Evolutionary conservation across 2,329 filamentous ascomycete genomes (phyloP).

Genomic region (Fonsecaea erecta): DNA sequence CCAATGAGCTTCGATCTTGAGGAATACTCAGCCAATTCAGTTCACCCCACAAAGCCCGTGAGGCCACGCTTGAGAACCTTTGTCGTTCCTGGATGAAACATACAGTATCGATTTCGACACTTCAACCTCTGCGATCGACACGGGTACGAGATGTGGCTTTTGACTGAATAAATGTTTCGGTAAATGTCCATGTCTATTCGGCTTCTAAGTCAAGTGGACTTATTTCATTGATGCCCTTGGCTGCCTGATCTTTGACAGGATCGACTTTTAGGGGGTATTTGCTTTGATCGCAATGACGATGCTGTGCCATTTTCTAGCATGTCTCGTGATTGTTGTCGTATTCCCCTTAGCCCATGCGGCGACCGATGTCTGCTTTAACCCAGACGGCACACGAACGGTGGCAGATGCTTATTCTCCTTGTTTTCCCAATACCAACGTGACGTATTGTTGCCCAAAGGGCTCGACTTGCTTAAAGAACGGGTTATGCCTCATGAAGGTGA

Average conservation of each 20-base stretch:
- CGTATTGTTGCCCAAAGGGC: conserved; percentile 8
- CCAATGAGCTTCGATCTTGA: not conserved
- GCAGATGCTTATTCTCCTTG: conserved; percentile 4
- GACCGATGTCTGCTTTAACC: conserved; percentile 8
- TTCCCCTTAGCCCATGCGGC: not conserved
- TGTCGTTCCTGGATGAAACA: not conserved
- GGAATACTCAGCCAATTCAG: not conserved
- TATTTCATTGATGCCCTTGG: not conserved
- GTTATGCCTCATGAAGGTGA: conserved; percentile 6
- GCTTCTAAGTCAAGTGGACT: not conserved
- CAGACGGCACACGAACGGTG: conserved; percentile 11
- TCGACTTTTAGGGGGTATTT: not conserved
- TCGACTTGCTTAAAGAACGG: conserved; percentile 18
- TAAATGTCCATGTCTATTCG: not conserved
- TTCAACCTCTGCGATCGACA: not conserved
- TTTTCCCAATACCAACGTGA: conserved; percentile 7
- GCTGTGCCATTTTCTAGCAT: not conserved
- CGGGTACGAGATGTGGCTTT: not conserved
- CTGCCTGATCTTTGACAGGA: not conserved
- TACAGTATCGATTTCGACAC: not conserved
- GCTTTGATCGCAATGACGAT: not conserved
- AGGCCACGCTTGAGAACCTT: not conserved
- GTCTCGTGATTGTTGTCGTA: not conserved
- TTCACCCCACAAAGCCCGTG: not conserved
- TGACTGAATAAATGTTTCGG: not conserved